phyloP scores from a whole-genome alignment of 2,329 filamentous ascomycete species.

The Nothomitra cinnamomea region DNA sequence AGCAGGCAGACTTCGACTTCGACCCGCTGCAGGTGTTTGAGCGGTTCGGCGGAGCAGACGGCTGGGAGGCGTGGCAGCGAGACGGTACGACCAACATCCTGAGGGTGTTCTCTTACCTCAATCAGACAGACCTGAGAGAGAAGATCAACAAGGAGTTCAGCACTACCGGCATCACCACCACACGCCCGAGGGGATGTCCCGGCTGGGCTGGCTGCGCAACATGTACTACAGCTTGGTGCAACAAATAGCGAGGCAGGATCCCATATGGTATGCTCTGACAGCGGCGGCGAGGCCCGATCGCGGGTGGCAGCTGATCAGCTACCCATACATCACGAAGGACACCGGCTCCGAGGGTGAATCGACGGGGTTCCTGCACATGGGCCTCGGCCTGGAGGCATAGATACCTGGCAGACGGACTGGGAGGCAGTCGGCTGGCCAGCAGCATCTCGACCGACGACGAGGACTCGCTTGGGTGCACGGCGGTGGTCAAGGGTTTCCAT shows the following conservation, averaged over 20 bases:
- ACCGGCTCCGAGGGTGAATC: conserved; percentile 2
- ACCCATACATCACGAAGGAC: conserved; percentile 9
- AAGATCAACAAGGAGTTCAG: too few relatives aligned
- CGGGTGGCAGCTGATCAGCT: conserved; percentile 6
- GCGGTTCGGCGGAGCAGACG: background rate
- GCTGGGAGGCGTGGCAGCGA: background rate
- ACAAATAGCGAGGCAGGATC: conserved; percentile 6
- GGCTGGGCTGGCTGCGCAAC: background rate
- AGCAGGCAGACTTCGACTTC: background rate
- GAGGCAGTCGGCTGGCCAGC: background rate
- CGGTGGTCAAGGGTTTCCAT: background rate
- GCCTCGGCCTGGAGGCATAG: conserved; percentile 3
- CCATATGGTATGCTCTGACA: conserved; percentile 5
- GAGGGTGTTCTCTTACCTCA: background rate
- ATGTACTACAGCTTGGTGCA: conserved; percentile 8
- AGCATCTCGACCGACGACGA: background rate
- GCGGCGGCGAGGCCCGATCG: conserved; percentile 5
- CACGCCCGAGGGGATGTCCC: background rate
- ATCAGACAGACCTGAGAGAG: background rate
- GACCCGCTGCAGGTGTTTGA: background rate
- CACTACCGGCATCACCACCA: background rate
- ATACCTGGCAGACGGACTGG: background rate
- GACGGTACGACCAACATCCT: background rate
- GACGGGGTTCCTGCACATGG: conserved; percentile 7
- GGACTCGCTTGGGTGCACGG: background rate